Percentiles rank a stretch among this genome's conserved stretches.
phyloP scores from a whole-genome alignment of 148 eudicot genomes.

The Cornus kousa region DNA sequence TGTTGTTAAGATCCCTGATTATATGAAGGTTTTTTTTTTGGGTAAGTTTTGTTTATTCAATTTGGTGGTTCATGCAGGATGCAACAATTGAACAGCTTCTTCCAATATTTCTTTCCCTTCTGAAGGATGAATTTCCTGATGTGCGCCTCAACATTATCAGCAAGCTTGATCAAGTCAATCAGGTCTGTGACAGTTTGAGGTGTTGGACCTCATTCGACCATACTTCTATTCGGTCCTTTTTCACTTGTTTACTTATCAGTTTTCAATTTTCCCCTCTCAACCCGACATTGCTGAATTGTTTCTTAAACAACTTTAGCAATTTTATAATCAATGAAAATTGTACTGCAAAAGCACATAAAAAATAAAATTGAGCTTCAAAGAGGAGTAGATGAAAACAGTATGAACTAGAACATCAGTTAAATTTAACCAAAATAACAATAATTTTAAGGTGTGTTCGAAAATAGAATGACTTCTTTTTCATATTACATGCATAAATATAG shows the following conservation, averaged over 20 bases:
- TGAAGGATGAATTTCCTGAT: slow-evolving; percentile 96
- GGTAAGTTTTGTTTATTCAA: background rate
- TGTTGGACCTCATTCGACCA: background rate
- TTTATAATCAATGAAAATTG: too few species aligned
- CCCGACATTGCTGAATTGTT: background rate
- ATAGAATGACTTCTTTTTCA: too few species aligned
- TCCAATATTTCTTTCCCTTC: slow-evolving; percentile 89
- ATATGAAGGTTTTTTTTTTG: background rate
- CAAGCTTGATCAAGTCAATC: slow-evolving; percentile 98
- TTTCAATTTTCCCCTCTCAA: background rate
- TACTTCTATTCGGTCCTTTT: background rate
- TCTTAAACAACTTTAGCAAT: background rate
- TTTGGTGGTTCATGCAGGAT: slow-evolving; percentile 53
- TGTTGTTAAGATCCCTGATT: background rate
- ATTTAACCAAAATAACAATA: too few species aligned
- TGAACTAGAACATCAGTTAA: too few species aligned
- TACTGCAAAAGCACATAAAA: too few species aligned
- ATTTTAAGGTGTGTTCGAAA: too few species aligned
- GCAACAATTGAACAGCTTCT: slow-evolving; percentile 97
- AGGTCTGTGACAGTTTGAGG: slow-evolving; percentile 41
- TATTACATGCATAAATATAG: too few species aligned
- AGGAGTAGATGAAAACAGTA: too few species aligned
- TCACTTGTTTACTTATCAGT: background rate
- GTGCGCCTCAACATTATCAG: slow-evolving; percentile 97
- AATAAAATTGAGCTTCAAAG: too few species aligned